phyloP scores from a whole-genome alignment of 371 early-diverging fungal species.

The Mucor circinelloides region DNA sequence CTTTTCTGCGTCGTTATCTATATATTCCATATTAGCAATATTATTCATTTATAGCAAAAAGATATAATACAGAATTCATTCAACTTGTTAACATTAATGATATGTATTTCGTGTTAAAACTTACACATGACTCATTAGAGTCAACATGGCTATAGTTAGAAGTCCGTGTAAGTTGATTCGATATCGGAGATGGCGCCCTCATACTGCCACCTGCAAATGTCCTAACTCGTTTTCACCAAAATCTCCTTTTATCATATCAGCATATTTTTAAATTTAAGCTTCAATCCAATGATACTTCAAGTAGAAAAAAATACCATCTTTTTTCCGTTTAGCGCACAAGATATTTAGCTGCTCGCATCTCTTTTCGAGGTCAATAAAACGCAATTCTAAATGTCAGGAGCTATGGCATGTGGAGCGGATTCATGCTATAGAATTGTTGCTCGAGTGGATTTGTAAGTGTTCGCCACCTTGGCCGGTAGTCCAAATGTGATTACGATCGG shows the following conservation, averaged over 20 bases:
- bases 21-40: neutral
- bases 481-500: neutral
- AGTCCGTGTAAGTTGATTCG: constrained; percentile 10
- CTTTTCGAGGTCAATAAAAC: neutral
- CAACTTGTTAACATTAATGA: neutral
- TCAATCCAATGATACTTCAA: neutral
- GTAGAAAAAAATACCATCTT: neutral
- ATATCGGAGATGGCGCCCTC: constrained; percentile 9
- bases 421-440: neutral
- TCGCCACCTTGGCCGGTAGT: neutral
- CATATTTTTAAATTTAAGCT: neutral
- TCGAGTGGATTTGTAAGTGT: neutral
- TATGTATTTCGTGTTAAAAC: neutral
- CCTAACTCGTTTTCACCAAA: neutral
- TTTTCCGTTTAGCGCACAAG: neutral
- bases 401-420: neutral
- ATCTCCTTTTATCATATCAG: neutral
- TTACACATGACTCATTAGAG: constrained; percentile 17
- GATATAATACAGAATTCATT: neutral
- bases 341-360: neutral
- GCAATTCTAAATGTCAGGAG: neutral
- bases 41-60: neutral
- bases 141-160: constrained; percentile 4
- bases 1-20: neutral
- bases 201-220: neutral